These are phyloP conservation scores for Glarea lozoyensis DNA, from an alignment of 495 filamentous ascomycete genomes.

Conservation along the genomic window DNA sequence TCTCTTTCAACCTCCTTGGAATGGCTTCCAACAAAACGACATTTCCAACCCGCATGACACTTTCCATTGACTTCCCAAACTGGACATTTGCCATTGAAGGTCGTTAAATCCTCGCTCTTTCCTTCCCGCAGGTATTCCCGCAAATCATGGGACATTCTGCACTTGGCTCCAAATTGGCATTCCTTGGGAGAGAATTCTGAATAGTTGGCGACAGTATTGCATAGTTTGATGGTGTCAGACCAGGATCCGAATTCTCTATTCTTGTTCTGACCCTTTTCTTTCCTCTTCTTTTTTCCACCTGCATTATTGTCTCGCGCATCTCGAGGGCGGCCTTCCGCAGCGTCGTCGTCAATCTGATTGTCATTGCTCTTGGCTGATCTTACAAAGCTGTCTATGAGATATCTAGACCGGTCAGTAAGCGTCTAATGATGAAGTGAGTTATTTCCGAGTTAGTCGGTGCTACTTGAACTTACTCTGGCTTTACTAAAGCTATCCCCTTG, in stretches of 20 bases:
- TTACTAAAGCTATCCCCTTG: slow-evolving; percentile 73
- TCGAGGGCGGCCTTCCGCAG: slow-evolving; percentile 30
- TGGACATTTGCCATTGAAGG: slow-evolving; percentile 68
- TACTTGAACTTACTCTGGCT: slow-evolving; percentile 61
- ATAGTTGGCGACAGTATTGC: slow-evolving; percentile 53
- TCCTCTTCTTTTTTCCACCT: slow-evolving; percentile 50
- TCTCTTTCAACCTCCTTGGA: slow-evolving; percentile 61
- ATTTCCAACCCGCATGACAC: slow-evolving; percentile 84
- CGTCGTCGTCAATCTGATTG: slow-evolving; percentile 51
- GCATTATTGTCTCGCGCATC: slow-evolving; percentile 18
- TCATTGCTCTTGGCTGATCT: neutral
- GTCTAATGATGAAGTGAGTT: slow-evolving; percentile 4
- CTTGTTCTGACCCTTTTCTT: slow-evolving; percentile 75
- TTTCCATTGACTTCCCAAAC: slow-evolving; percentile 66
- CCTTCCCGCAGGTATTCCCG: slow-evolving; percentile 76
- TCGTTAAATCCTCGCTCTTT: slow-evolving; percentile 68
- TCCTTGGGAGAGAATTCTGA: slow-evolving; percentile 66
- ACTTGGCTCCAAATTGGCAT: slow-evolving; percentile 70
- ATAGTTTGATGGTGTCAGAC: slow-evolving; percentile 68
- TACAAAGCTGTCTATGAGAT: slow-evolving; percentile 7
- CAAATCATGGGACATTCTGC: slow-evolving; percentile 72
- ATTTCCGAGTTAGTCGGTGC: neutral
- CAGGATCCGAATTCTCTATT: slow-evolving; percentile 76
- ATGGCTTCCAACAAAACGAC: slow-evolving; percentile 78
- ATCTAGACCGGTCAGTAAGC: slow-evolving; percentile 11